A percentile compares a stretch with the other conserved stretches of the same genome.
phyloP scores from a whole-genome alignment of 169 alveolate species.

The Cytauxzoon felis region DNA sequence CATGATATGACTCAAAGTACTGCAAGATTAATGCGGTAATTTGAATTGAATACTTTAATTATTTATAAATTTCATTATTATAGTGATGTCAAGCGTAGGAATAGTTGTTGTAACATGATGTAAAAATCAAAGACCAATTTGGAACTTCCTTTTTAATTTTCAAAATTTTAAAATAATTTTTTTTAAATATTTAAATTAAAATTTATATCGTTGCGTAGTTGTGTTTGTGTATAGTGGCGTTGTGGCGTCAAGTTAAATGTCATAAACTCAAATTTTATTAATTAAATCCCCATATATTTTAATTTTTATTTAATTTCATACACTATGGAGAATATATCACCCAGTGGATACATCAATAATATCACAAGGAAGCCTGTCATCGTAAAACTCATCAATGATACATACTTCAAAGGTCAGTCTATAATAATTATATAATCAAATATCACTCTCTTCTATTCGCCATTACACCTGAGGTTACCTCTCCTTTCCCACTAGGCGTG shows the following conservation, averaged over 20 bases:
- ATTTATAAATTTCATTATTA: neutral
- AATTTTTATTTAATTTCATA: neutral
- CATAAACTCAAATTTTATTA: no score
- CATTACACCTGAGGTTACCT: no score
- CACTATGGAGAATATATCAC: slow-evolving; percentile 36
- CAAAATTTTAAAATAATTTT: neutral
- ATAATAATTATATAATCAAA: neutral
- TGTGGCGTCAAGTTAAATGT: no score
- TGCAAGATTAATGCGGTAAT: slow-evolving; percentile 64
- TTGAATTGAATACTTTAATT: neutral
- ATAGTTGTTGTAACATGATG: slow-evolving; percentile 57
- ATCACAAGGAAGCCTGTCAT: slow-evolving; percentile 61
- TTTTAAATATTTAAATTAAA: neutral
- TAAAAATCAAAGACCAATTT: slow-evolving; percentile 6
- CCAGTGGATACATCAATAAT: slow-evolving; percentile 40
- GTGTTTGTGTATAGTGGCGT: no score
- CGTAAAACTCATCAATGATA: slow-evolving; percentile 69
- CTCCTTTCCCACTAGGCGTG: no score
- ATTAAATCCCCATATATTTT: no score
- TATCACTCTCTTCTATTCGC: no score
- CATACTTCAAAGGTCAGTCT: slow-evolving; percentile 56
- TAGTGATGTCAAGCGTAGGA: slow-evolving; percentile 62
- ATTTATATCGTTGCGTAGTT: no score
- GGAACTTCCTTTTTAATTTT: neutral
- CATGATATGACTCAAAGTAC: slow-evolving; percentile 66